Percentiles rank a stretch among this genome's conserved stretches.
Evolutionary conservation across 495 filamentous ascomycete genomes (phyloP).

Genomic region (Daldinia caldariorum): DNA sequence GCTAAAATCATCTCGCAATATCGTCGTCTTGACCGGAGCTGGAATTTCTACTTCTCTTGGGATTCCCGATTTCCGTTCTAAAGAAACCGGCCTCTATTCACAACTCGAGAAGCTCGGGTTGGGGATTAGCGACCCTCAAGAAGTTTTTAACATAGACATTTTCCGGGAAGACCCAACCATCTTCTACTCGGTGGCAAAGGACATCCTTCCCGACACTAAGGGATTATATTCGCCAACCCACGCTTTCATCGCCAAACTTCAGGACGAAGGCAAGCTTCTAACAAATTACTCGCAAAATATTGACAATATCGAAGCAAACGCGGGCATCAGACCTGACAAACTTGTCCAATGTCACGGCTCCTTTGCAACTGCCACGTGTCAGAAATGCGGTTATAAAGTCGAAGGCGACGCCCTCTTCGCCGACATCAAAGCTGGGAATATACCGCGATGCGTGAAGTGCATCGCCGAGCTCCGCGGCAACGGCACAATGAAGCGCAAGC

Average conservation of each 20-base stretch:
- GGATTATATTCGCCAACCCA: slow-evolving; percentile 87
- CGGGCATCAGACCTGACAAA: slow-evolving; percentile 83
- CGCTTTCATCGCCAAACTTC: slow-evolving; percentile 93
- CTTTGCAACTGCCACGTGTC: slow-evolving; percentile 90
- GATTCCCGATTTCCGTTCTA: slow-evolving; percentile 88
- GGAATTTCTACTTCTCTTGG: slow-evolving; percentile 92
- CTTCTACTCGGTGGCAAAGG: slow-evolving; percentile 91
- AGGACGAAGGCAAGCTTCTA: slow-evolving; percentile 87
- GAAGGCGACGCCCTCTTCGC: slow-evolving; percentile 78
- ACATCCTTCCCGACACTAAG: slow-evolving; percentile 80
- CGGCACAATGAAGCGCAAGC: slow-evolving; percentile 73
- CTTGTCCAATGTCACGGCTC: slow-evolving; percentile 96
- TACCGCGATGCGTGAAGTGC: slow-evolving; percentile 72
- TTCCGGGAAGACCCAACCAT: slow-evolving; percentile 88
- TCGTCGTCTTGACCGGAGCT: slow-evolving; percentile 93
- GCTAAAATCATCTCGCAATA: slow-evolving; percentile 77
- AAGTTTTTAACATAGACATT: slow-evolving; percentile 89
- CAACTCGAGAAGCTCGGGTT: slow-evolving; percentile 73
- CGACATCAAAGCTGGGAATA: slow-evolving; percentile 77
- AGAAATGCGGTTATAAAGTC: slow-evolving; percentile 82
- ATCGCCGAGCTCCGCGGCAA: slow-evolving; percentile 48
- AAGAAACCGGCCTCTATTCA: slow-evolving; percentile 86
- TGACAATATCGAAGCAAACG: slow-evolving; percentile 92
- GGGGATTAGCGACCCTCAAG: slow-evolving; percentile 82
- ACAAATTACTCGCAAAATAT: slow-evolving; percentile 99